A percentile compares a stretch with the other conserved stretches of the same genome.
phyloP scores from a whole-genome alignment of 805 yeast genomes.

The Metschnikowia continentalis region DNA sequence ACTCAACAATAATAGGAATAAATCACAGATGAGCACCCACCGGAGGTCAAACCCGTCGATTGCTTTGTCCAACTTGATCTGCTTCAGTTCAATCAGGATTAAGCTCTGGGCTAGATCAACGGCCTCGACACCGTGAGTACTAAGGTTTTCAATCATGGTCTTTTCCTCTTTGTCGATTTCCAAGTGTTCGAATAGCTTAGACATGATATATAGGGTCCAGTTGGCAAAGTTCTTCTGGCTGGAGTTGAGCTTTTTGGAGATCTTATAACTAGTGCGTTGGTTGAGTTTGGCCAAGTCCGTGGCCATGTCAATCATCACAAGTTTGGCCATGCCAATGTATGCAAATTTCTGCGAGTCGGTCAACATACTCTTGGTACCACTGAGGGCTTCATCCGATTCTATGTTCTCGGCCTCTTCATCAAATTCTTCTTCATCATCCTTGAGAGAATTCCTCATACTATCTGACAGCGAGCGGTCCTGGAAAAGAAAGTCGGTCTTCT shows the following conservation, averaged over 20 bases:
- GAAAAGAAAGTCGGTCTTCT: constrained; percentile 51
- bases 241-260: constrained; percentile 55
- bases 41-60: constrained; percentile 54
- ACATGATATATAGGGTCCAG: constrained; percentile 76
- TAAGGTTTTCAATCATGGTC: constrained; percentile 79
- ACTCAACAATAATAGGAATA: constrained; percentile 72
- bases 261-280: constrained; percentile 46
- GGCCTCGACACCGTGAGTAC: constrained; percentile 77
- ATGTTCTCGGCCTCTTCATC: constrained; percentile 40
- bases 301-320: constrained; percentile 77
- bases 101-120: constrained; percentile 66
- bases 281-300: constrained; percentile 63
- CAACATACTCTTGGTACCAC: constrained; percentile 75
- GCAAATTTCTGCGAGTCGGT: constrained; percentile 86
- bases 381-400: constrained; percentile 61
- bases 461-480: constrained; percentile 17
- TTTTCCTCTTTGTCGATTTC: constrained; percentile 75
- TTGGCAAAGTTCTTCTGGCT: constrained; percentile 76
- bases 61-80: constrained; percentile 11
- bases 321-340: constrained; percentile 78
- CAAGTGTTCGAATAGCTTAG: constrained; percentile 73
- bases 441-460: constrained; percentile 22
- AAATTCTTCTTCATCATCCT: constrained; percentile 26
- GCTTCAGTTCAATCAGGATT: constrained; percentile 30
- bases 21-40: constrained; percentile 92